These are phyloP conservation scores for Aspergillus bertholletiae DNA, from an alignment of 495 filamentous ascomycete species.

Conservation along the genomic window DNA sequence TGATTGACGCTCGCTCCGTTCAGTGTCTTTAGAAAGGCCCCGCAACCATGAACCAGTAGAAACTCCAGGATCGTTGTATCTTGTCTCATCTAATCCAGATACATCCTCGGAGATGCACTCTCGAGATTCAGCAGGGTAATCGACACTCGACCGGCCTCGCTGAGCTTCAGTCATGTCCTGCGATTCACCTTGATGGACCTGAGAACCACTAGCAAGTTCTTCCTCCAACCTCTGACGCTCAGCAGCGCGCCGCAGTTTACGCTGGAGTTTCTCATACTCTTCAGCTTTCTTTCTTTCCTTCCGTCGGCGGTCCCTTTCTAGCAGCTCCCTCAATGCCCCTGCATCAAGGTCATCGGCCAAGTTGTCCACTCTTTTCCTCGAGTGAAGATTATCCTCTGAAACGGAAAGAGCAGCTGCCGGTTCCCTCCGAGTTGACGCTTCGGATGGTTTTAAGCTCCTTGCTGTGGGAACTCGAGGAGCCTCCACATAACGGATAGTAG, in stretches of 20 bases:
- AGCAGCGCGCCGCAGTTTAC: conserved; percentile 62
- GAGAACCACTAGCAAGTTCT: background rate
- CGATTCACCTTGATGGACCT: background rate
- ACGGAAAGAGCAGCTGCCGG: conserved; percentile 42
- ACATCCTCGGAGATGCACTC: background rate
- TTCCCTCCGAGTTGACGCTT: conserved; percentile 36
- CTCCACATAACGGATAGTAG: conserved; percentile 70
- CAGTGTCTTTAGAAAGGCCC: conserved; percentile 26
- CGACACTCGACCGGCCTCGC: conserved; percentile 9
- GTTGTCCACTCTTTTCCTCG: conserved; percentile 71
- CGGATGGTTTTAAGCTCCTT: conserved; percentile 32
- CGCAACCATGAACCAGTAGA: conserved; percentile 33
- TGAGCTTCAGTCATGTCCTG: background rate
- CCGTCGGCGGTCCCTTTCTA: conserved; percentile 80
- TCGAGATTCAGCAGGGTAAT: conserved; percentile 2
- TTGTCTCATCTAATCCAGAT: conserved; percentile 5
- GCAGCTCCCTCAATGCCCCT: conserved; percentile 70
- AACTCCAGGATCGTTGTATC: conserved; percentile 5
- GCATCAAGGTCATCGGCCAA: conserved; percentile 80
- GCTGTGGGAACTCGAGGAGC: conserved; percentile 48
- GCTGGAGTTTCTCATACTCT: conserved; percentile 67
- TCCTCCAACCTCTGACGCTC: conserved; percentile 58
- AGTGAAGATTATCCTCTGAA: conserved; percentile 61
- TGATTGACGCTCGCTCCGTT: conserved; percentile 22
- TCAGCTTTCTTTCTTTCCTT: conserved; percentile 67